Evolutionary conservation across 2,329 filamentous ascomycete genomes (phyloP), one percentile per base, ranked within the genome.

Genomic region (Biscogniauxia marginata): DNA sequence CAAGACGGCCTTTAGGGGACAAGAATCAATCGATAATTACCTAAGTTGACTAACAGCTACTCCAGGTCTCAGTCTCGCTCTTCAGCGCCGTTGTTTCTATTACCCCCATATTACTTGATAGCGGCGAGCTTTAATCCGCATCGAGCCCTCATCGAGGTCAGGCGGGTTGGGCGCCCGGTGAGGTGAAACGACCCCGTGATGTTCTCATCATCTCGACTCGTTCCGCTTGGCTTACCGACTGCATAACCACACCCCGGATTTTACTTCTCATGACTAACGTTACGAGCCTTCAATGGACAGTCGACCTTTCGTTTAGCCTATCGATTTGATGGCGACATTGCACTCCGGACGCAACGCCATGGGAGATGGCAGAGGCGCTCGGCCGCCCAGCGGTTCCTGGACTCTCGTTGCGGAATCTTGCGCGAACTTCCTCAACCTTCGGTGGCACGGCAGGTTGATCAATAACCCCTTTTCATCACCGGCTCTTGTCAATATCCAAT

Each of bases 71-170:
- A 55, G 47, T 63, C 54, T 44, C 59, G 57, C 54, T 56, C 62
- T 63, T 65, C 55, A 60, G 51, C 13, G 30, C n/a, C 47, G 60
- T 62, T 60, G 54, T 65, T 56, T 66, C 62, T 61, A 66, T 68
- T 68, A 68, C 69, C 69, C 67, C 66, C 67, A 66, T 66, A 70
- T 71, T 71, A 71, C 69, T 66, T 70, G 67, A 71, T 70, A 60
- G 58, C 55, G 58, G 63, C 57, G 56, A 64, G 55, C 57, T 59
- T 65, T 55, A 56, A 62, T 53, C 63, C 62, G 62, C 60, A 60
- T 54, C 50, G 57, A 59, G 57, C 46, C n/a, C 62, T 13, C 57
- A 56, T 63, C 64, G 58, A 65, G 61, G 63, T 67, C 66, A 67
- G 59, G 59, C 60, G 62, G n/a, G 63, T 65, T 64, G 65, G 63